Conservation (phyloP, 192 early-diverging fungal species). For the Coemansia sp. region DNA sequence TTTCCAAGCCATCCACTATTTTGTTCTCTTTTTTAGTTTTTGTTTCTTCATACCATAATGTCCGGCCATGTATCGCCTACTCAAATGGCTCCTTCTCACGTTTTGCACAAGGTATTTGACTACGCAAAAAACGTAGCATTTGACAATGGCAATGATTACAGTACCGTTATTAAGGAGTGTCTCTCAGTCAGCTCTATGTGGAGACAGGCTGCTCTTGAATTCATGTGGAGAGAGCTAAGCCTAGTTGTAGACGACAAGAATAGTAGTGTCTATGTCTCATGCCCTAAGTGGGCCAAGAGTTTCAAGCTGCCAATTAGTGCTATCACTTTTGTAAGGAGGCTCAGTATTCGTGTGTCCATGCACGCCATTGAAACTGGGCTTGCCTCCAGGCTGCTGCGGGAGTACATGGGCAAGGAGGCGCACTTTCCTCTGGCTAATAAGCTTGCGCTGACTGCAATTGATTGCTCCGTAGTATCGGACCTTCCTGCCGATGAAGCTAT, state of each 20-base stretch:
- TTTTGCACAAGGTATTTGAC: not conserved
- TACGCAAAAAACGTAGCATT: not conserved
- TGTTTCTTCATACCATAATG: not conserved
- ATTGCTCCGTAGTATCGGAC: not conserved
- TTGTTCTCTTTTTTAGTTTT: too few relatives aligned
- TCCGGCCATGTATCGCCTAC: not conserved
- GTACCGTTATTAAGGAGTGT: not conserved
- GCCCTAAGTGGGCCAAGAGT: not conserved
- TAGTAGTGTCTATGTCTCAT: not conserved
- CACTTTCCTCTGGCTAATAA: not conserved
- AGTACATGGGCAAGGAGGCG: not conserved
- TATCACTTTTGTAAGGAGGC: not conserved
- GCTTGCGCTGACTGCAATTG: not conserved
- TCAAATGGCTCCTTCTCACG: not conserved
- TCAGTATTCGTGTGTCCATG: not conserved
- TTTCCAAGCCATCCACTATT: too few relatives aligned
- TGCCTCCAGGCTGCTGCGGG: not conserved
- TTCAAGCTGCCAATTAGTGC: not conserved
- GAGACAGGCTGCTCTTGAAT: not conserved
- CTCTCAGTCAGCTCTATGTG: not conserved
- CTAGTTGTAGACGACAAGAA: not conserved
- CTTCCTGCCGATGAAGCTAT: not conserved
- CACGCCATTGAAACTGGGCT: not conserved
- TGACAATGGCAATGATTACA: not conserved
- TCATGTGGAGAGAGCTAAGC: not conserved